A percentile compares a stretch with the other conserved stretches of the same genome.
These are phyloP conservation scores for Ogataea thermomethanolica DNA, from an alignment of 805 yeast genomes.

Conservation along the genomic window DNA sequence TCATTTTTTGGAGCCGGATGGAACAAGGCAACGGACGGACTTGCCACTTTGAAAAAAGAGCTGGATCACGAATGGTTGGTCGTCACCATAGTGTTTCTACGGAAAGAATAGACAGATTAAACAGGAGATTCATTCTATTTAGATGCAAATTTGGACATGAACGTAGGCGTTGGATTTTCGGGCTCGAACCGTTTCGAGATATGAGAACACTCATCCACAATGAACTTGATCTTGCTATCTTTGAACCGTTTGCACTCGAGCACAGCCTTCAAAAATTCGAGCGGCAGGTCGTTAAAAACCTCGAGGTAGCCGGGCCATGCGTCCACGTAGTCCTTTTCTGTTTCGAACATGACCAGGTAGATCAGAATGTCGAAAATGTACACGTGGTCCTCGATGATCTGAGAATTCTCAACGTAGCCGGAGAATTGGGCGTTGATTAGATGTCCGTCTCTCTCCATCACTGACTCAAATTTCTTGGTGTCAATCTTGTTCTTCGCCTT, in stretches of 20 bases:
- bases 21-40: constrained; percentile 57
- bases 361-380: constrained; percentile 58
- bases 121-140: background rate
- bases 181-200: constrained; percentile 14
- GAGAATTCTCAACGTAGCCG: constrained; percentile 29
- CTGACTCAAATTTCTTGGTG: constrained; percentile 37
- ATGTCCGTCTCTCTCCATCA: constrained; percentile 60
- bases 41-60: constrained; percentile 35
- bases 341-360: constrained; percentile 48
- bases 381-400: constrained; percentile 47
- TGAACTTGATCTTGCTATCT: constrained; percentile 22
- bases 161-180: constrained; percentile 14
- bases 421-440: constrained; percentile 51
- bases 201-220: constrained; percentile 27
- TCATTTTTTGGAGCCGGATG: constrained; percentile 51
- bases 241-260: constrained; percentile 44
- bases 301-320: constrained; percentile 45
- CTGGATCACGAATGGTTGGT: constrained; percentile 18
- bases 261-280: constrained; percentile 63
- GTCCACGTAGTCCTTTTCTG: constrained; percentile 44
- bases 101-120: constrained; percentile 5
- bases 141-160: constrained; percentile 17
- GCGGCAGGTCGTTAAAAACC: constrained; percentile 74
- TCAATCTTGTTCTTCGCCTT: constrained; percentile 25
- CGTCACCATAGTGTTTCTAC: constrained; percentile 34